Conservation (phyloP, 169 alveolate species). For the Cystoisospora suis region DNA sequence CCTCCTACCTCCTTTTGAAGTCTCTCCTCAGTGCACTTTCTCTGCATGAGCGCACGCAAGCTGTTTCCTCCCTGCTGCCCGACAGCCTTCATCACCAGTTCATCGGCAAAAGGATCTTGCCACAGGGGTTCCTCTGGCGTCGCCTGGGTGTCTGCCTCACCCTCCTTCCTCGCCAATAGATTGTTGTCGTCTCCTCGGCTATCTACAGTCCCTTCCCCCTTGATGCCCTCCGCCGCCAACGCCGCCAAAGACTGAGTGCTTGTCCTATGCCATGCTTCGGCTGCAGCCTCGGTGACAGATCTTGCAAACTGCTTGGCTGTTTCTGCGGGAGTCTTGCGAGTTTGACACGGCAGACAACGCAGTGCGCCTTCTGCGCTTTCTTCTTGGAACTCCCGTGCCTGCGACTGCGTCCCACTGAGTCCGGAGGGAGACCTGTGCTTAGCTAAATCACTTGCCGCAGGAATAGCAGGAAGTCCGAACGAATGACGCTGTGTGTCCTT, state of each 20-base stretch:
- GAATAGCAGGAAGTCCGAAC: not conserved
- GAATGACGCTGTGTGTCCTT: not conserved
- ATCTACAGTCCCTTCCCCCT: no score
- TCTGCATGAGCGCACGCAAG: not conserved
- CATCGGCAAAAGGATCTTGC: constrained; percentile 17
- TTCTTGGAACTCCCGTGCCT: no score
- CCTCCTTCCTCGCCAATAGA: not conserved
- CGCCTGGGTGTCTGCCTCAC: not conserved
- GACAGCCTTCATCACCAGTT: constrained; percentile 26
- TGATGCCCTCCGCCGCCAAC: not conserved
- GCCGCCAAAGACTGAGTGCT: not conserved
- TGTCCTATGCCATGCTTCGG: constrained; percentile 1
- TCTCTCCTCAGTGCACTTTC: constrained; percentile 12
- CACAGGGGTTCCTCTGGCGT: not conserved
- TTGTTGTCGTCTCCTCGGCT: not conserved
- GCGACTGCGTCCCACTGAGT: no score
- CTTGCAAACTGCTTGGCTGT: not conserved
- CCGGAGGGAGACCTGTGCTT: no score
- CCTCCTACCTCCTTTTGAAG: constrained; percentile 3
- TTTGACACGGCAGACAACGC: no score
- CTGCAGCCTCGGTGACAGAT: constrained; percentile 11
- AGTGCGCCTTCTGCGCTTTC: no score
- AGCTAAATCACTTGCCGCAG: no score
- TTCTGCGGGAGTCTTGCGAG: not conserved
- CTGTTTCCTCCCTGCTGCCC: constrained; percentile 24